Base-by-base conservation (phyloP, 345 rosid species). In the Physaria fendleri region DNA sequence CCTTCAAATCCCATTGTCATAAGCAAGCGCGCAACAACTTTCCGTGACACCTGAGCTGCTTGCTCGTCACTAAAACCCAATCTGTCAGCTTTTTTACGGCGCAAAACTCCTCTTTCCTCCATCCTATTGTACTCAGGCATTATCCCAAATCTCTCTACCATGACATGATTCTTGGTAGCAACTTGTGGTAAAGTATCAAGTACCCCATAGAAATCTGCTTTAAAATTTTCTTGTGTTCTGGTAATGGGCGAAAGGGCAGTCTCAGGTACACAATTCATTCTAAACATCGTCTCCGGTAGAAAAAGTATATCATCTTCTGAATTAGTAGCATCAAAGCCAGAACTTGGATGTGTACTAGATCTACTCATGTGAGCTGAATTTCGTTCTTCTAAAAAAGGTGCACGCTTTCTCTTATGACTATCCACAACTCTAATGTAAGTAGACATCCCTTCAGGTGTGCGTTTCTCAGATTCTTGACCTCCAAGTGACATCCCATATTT, bases 111-210 rank as follows among this genome's bases (percentile, higher is more conserved):
- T 69, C 90, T 79, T n/a, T 84, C 90, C 65, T 88, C 95, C 53
- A 73, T 70, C 63, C 78, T 78, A 6, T 71, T 71, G 68, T 71
- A 76, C 73, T 82, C 89, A 21, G 87, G 87, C 78, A 77, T 75
- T 63, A 86, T 75, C 53, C 96, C 98, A 71, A 81, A 80, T 74
- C 98, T 86, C 82, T 92, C 98, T 4, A 78, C 73, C 87, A 80
- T 81, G 44, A 84, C 82, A 75, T 92, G 78, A 72, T 69, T 85
- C 76, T 76, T 83, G 40, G 78, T 56, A 48, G 38, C 41, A 68
- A 76, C 77, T 75, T 80, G 90, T 8, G 98, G 98, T 57, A 84
- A 71, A 24, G 81, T 64, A 76, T 92, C 95, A 59, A 88, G 82
- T 63, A 83, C 78, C 13, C 95, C 93, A 59, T 47, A 78, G 42